Base-by-base conservation (phyloP, 202 grass and related monocot genomes). In the Brachypodium distachyon region DNA sequence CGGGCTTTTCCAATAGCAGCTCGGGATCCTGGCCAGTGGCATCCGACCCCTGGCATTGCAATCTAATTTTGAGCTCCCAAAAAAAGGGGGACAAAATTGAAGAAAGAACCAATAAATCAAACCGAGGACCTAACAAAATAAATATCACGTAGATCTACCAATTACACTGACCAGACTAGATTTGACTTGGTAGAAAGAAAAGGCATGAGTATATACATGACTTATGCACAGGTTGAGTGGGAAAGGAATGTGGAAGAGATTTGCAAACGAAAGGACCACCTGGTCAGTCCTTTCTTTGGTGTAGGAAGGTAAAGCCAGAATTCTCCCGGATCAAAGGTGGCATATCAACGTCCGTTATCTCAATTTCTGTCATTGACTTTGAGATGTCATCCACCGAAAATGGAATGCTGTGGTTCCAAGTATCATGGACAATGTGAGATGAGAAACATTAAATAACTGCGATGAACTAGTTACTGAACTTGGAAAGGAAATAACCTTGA, bases 361-460 rank as follows among this genome's bases (percentile, higher is more conserved):
- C 92, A 7, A 99, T 90, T 74, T 99, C 89, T 81, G 82, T 81
- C 85, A 96, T 89, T 11, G 96, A 96, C 75, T 99, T 99, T 17
- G 96, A 99, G 78, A 99, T 93, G 63, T 99, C 96, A 7, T 99
- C 92, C 74, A 99, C 90, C 7, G 96, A 88, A 85, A 99, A 99
- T 23, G 96, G 96, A 87, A 99, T 96, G 59, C 96, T 99, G 96
- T 70, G 67, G 82, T 76, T 50, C 63, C 6, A 61, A 63, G 58
- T 62, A 89, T 58, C 57, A 60, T 61, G 6, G 33, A 32, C 38
- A 78, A 46, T 27, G 40, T 77, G 77, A 81, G 59, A 67, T 41
- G 67, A 46, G 48, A 31, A 32, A 42, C 14, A 57, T 57, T 9
- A 25, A 40, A 5, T 54, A 72, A 81, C 13, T 18, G n/a, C 12